phyloP scores from a whole-genome alignment of 2,329 filamentous ascomycete species.

The Arachnopeziza araneosa region DNA sequence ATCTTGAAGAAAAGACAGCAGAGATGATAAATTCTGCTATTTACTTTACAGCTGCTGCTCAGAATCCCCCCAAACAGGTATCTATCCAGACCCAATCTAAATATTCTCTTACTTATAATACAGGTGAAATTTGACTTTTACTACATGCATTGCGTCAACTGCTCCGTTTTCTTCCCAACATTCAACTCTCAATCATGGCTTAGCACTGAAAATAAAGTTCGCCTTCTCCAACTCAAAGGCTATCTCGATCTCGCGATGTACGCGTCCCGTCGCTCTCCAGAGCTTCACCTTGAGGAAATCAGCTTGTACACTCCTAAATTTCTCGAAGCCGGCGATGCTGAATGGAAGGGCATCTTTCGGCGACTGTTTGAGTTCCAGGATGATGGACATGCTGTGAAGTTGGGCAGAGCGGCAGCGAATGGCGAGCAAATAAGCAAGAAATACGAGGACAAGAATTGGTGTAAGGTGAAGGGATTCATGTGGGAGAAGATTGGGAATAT shows the following conservation, averaged over 20 bases:
- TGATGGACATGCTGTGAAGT: conserved; percentile 77
- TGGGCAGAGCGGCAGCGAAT: conserved; percentile 63
- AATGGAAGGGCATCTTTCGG: conserved; percentile 38
- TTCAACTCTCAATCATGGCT: conserved; percentile 52
- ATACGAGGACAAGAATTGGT: conserved; percentile 44
- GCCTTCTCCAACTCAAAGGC: conserved; percentile 77
- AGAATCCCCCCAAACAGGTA: conserved; percentile 52
- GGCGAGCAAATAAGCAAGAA: conserved; percentile 47
- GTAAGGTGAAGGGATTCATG: conserved; percentile 47
- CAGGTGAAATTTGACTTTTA: conserved; percentile 76
- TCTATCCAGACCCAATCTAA: neutral
- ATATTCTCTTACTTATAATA: neutral
- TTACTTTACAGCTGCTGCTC: conserved; percentile 45
- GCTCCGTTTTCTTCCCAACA: conserved; percentile 64
- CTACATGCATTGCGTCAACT: conserved; percentile 71
- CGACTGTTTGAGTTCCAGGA: conserved; percentile 50
- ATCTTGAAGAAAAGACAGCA: conserved; percentile 43
- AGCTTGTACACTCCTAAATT: conserved; percentile 48
- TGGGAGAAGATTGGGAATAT: conserved; percentile 59
- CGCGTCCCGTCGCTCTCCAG: conserved; percentile 58
- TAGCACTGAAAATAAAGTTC: conserved; percentile 48
- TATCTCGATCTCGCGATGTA: conserved; percentile 71
- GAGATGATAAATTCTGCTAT: conserved; percentile 66
- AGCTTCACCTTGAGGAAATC: conserved; percentile 55
- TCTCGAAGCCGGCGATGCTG: conserved; percentile 20